Evolutionary conservation across 1,284 basidiomycete species (phyloP), one percentile per base, ranked within the genome.

Genomic region (Athelia sp.): DNA sequence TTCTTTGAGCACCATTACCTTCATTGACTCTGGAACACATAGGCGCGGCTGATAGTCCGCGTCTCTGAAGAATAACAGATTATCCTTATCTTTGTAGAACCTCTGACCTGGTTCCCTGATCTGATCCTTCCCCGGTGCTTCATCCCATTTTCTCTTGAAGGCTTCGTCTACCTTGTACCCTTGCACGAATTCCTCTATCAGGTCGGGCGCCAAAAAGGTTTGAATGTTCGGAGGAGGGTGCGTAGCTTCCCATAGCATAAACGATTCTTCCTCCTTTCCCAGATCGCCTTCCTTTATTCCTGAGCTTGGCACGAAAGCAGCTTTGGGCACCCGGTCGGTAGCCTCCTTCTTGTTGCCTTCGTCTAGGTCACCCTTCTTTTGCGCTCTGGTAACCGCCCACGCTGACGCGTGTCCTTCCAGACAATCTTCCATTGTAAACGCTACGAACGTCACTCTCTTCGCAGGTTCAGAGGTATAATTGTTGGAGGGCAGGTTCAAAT

Each of bases 1-100:
- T 19, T 52, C 31, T 2, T 38, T 35, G 0, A 62, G n/a, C 0
- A 63, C 21, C 1, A n/a, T 22, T 1, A 35, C 21, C 3, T 36
- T 26, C 13, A 29, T 3, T 0, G 32, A 9, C 19, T 46, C 29
- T 3, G 61, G 61, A 0, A 63, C 53, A 48, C 61, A 63, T 6
- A 62, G 47, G 10, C 54, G 44, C 1, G 56, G 42, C 3, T 45
- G 42, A 17, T 49, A 56, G 32, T 63, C 52, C 0, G 57, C 54
- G 51, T 62, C 59, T 8, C 52, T 9, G 38, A 62, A 60, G 51
- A 53, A 63, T 1, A 62, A 43, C 18, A 62, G 38, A 0, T 53
- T 50, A 8, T 52, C 31, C 0, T 49, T 10, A 15, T 52, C 55
- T 18, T 53, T 54, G 35, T 53, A 56, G 49, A 50, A 59, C 2